Percentiles rank a stretch among this genome's conserved stretches.
phyloP scores from a whole-genome alignment of 2,329 filamentous ascomycete species.

The Parafenestella ontariensis region DNA sequence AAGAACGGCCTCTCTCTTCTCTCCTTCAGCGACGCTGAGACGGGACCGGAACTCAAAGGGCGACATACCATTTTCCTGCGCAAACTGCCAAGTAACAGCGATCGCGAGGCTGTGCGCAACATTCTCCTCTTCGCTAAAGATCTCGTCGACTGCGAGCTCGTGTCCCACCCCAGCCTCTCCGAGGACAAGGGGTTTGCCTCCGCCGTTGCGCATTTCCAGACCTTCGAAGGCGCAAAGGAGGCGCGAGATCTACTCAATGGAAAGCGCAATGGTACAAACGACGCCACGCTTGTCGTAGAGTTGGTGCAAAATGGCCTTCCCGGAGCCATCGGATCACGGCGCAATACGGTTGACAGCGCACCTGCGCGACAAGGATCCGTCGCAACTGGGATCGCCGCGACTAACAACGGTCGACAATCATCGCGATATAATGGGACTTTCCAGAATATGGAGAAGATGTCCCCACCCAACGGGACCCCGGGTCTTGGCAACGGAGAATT shows the following conservation, averaged over 20 bases:
- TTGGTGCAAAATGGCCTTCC: slow-evolving; percentile 54
- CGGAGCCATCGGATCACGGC: slow-evolving; percentile 54
- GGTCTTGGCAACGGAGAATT: slow-evolving; percentile 65
- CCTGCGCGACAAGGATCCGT: slow-evolving; percentile 53
- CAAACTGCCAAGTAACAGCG: slow-evolving; percentile 65
- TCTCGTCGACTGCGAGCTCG: slow-evolving; percentile 65
- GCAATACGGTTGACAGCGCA: slow-evolving; percentile 63
- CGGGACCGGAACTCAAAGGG: slow-evolving; percentile 29
- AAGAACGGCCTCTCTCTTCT: slow-evolving; percentile 45
- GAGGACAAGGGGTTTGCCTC: slow-evolving; percentile 65
- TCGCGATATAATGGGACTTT: slow-evolving; percentile 70
- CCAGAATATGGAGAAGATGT: slow-evolving; percentile 66
- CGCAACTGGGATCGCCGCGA: slow-evolving; percentile 53
- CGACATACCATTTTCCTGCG: slow-evolving; percentile 61
- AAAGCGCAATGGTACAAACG: slow-evolving; percentile 67
- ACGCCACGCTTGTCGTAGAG: slow-evolving; percentile 66
- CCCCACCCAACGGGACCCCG: slow-evolving; percentile 64
- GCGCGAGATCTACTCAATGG: slow-evolving; percentile 66
- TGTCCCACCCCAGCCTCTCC: slow-evolving; percentile 58
- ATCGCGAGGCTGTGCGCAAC: slow-evolving; percentile 64
- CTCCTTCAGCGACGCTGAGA: slow-evolving; percentile 45
- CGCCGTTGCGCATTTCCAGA: slow-evolving; percentile 66
- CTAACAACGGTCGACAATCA: slow-evolving; percentile 56
- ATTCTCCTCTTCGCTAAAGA: slow-evolving; percentile 72
- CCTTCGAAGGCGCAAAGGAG: slow-evolving; percentile 64